A percentile compares a stretch with the other conserved stretches of the same genome.
These are phyloP conservation scores for Lachancea kluyveri DNA, from an alignment of 805 yeast genomes.

Conservation along the genomic window DNA sequence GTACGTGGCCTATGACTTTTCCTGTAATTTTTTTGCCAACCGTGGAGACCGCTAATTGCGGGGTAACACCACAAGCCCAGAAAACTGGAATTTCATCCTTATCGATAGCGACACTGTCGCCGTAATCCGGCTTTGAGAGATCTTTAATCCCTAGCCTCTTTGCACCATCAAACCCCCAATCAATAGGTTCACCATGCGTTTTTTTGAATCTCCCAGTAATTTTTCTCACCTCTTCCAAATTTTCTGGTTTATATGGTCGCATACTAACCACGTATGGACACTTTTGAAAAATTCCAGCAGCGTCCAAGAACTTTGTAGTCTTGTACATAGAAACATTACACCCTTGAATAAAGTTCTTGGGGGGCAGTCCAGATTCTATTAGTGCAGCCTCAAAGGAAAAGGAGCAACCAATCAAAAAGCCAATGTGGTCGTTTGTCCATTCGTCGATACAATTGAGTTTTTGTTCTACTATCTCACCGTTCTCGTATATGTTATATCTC, in stretches of 20 bases:
- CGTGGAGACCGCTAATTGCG: conserved; percentile 31
- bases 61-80: conserved; percentile 42
- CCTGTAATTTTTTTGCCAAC: conserved; percentile 28
- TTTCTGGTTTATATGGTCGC: conserved; percentile 33
- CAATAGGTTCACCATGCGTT: conserved; percentile 39
- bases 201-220: conserved; percentile 28
- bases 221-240: conserved; percentile 27
- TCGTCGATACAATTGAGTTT: conserved; percentile 24
- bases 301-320: conserved; percentile 21
- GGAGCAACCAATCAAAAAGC: conserved; percentile 39
- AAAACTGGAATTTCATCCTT: conserved; percentile 37
- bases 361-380: conserved; percentile 25
- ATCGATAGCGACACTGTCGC: conserved; percentile 28
- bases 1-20: conserved; percentile 31
- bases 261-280: conserved; percentile 37
- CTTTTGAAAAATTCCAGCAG: conserved; percentile 30
- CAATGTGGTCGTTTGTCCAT: conserved; percentile 34
- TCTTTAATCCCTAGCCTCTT: conserved; percentile 32
- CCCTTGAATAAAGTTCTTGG: conserved; percentile 20
- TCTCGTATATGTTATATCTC: conserved; percentile 29
- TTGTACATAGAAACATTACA: conserved; percentile 26
- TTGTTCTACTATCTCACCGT: conserved; percentile 25
- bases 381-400: conserved; percentile 36
- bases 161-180: conserved; percentile 37
- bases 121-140: conserved; percentile 32